These are phyloP conservation scores for Trichoderma sp. DNA, from an alignment of 2,329 filamentous ascomycete species.

Conservation along the genomic window DNA sequence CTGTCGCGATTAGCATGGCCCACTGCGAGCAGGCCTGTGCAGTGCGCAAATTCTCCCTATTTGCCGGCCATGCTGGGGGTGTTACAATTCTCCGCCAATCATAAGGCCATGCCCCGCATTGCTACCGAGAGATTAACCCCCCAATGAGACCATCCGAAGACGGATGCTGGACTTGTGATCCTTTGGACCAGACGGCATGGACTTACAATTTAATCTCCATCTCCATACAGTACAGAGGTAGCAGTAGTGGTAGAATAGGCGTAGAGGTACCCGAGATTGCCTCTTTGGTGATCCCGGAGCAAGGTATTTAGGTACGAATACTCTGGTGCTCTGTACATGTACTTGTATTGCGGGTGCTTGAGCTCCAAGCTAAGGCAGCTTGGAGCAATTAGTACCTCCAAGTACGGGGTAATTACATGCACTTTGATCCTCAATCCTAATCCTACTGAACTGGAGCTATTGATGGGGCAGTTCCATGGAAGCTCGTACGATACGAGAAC, in stretches of 20 bases:
- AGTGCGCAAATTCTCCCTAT: conserved; percentile 23
- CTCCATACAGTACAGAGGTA: neutral
- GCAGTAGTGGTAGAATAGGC: neutral
- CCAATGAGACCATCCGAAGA: conserved; percentile 15
- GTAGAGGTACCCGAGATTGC: neutral
- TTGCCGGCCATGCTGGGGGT: neutral
- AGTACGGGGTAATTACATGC: neutral
- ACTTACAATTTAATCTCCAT: neutral
- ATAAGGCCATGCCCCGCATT: neutral
- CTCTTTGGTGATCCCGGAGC: neutral
- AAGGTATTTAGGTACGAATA: too few species aligned
- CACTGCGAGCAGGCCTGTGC: neutral
- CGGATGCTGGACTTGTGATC: neutral
- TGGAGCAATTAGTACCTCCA: neutral
- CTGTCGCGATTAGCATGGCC: neutral
- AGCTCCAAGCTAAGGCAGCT: neutral
- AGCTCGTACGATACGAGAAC: neutral
- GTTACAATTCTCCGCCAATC: conserved; percentile 24
- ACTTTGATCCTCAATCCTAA: neutral
- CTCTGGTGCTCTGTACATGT: neutral
- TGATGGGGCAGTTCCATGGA: neutral
- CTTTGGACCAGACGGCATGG: neutral
- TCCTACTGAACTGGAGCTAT: neutral
- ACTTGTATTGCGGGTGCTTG: neutral
- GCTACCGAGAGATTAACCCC: conserved; percentile 12